These are phyloP conservation scores for Vanrija sp. DNA, from an alignment of 1,284 basidiomycete genomes.

Conservation along the genomic window DNA sequence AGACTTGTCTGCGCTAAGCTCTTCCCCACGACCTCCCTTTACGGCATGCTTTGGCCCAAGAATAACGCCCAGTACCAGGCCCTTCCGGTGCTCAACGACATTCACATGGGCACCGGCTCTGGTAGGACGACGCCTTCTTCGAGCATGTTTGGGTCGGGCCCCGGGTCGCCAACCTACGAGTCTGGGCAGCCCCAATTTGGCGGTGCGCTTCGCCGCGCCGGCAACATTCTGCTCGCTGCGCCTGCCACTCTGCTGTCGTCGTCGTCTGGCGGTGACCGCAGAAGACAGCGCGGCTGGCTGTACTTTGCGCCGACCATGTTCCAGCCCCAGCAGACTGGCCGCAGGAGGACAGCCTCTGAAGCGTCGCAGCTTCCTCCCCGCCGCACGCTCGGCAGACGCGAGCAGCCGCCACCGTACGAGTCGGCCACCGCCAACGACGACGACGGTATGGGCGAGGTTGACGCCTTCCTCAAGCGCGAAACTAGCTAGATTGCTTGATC, in stretches of 20 bases:
- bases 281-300: constrained; percentile 31
- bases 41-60: constrained; percentile 10
- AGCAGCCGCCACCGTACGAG: constrained; percentile 4
- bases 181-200: constrained; percentile 22
- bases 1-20: constrained; percentile 55
- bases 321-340: constrained; percentile 24
- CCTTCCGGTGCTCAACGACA: constrained; percentile 8
- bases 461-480: constrained; percentile 27
- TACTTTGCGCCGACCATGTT: constrained; percentile 47
- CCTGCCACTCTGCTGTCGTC: constrained; percentile 33
- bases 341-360: constrained; percentile 39
- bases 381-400: not conserved
- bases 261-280: constrained; percentile 3
- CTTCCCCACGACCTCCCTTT: constrained; percentile 8
- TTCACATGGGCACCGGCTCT: not conserved
- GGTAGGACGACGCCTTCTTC: constrained; percentile 5
- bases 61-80: constrained; percentile 12
- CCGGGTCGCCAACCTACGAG: constrained; percentile 14
- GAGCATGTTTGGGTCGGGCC: constrained; percentile 1
- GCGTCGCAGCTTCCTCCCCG: constrained; percentile 36
- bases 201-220: constrained; percentile 35
- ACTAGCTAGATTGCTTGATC: not conserved
- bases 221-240: constrained; percentile 39
- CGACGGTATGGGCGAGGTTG: constrained; percentile 32
- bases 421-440: constrained; percentile 3